Conservation (phyloP, 768 basidiomycete species). For the Ephemerocybe angulata region DNA sequence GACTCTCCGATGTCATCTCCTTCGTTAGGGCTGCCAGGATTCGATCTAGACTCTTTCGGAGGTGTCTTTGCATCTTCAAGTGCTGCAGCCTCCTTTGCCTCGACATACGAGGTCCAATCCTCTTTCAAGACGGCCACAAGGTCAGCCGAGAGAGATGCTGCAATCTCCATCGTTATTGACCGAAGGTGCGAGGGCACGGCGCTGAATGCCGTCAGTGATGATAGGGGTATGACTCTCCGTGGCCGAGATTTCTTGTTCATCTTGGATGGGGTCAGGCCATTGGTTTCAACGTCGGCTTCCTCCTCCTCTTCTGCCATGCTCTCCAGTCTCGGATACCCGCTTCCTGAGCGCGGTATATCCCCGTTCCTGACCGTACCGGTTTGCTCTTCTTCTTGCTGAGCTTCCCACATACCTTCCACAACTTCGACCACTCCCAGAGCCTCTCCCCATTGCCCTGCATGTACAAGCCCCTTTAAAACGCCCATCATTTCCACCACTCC, state of each 20-base stretch:
- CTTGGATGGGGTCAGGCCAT: not conserved
- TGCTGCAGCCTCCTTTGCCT: constrained; percentile 8
- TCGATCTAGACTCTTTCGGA: not conserved
- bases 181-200: constrained; percentile 72
- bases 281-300: constrained; percentile 9
- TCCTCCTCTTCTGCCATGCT: constrained; percentile 36
- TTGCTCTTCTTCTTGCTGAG: constrained; percentile 3
- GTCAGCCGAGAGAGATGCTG: constrained; percentile 71
- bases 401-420: constrained; percentile 57
- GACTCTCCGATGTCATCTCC: not conserved
- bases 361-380: constrained; percentile 14
- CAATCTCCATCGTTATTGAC: constrained; percentile 71
- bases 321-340: constrained; percentile 27
- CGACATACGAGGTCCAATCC: constrained; percentile 62
- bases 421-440: constrained; percentile 74
- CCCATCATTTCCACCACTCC: constrained; percentile 76
- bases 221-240: constrained; percentile 50
- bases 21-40: not conserved
- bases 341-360: constrained; percentile 16
- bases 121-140: constrained; percentile 58
- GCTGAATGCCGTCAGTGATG: constrained; percentile 67
- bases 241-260: constrained; percentile 13
- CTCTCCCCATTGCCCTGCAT: constrained; percentile 83
- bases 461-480: constrained; percentile 70
- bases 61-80: not conserved